Percentiles rank a stretch among this genome's conserved stretches.
Conservation (phyloP, 2,329 filamentous ascomycete species). For the Sclerotiophoma versabilis region DNA sequence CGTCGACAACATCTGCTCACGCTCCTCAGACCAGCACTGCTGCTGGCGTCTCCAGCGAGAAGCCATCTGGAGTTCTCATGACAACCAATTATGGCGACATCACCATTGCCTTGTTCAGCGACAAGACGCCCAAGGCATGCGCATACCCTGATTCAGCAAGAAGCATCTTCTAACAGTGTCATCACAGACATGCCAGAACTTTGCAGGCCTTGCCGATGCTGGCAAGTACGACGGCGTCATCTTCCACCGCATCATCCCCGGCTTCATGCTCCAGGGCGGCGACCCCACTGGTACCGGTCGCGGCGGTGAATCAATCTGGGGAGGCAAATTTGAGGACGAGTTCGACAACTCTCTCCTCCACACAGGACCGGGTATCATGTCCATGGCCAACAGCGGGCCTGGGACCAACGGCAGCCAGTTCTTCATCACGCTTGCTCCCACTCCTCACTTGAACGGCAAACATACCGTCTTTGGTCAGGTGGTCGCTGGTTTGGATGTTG, state of each 20-base stretch:
- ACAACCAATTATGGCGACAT: constrained; percentile 72
- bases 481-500: constrained; percentile 77
- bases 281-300: constrained; percentile 94
- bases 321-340: constrained; percentile 93
- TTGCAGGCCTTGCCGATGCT: constrained; percentile 76
- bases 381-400: constrained; percentile 93
- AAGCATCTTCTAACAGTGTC: not conserved
- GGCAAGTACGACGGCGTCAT: constrained; percentile 87
- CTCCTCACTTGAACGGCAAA: constrained; percentile 97
- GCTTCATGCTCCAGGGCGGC: constrained; percentile 96
- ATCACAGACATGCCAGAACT: constrained; percentile 77
- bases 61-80: constrained; percentile 3
- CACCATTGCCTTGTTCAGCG: constrained; percentile 85
- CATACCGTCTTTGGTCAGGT: constrained; percentile 96
- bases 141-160: not conserved
- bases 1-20: not conserved
- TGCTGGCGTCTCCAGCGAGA: not conserved
- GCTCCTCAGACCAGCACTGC: constrained; percentile 1
- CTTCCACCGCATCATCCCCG: constrained; percentile 93
- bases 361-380: constrained; percentile 87
- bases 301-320: constrained; percentile 88
- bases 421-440: constrained; percentile 91
- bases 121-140: constrained; percentile 74
- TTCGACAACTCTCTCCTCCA: constrained; percentile 80
- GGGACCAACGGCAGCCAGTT: constrained; percentile 96